These are phyloP conservation scores for Pichia sp. DNA, from an alignment of 1,139 yeast species.

Conservation along the genomic window DNA sequence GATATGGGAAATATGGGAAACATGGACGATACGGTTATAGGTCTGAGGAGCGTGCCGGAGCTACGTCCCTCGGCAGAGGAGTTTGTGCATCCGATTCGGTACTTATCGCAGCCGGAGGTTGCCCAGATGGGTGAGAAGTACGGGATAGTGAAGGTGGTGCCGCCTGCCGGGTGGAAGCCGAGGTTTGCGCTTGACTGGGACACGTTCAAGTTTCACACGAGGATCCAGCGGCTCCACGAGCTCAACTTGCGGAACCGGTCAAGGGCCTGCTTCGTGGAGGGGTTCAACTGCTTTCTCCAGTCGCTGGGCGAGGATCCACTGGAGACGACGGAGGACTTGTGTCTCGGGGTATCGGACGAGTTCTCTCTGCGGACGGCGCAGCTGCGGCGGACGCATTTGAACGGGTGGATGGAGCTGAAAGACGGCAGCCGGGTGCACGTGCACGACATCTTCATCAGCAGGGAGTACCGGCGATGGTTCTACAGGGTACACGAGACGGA, in stretches of 20 bases:
- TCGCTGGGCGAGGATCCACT: constrained; percentile 33
- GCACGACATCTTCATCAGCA: constrained; percentile 28
- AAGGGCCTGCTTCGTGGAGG: constrained; percentile 55
- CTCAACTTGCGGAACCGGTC: constrained; percentile 60
- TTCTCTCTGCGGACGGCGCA: not conserved
- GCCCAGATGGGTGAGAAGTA: constrained; percentile 50
- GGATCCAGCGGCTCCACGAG: constrained; percentile 61
- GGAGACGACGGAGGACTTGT: constrained; percentile 12
- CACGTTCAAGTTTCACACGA: constrained; percentile 56
- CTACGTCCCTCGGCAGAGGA: constrained; percentile 47
- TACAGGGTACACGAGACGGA: constrained; percentile 15
- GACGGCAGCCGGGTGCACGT: constrained; percentile 23
- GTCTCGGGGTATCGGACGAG: constrained; percentile 15
- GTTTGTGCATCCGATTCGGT: constrained; percentile 58
- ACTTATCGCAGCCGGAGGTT: constrained; percentile 49
- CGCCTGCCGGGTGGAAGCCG: constrained; percentile 57
- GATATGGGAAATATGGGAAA: not conserved
- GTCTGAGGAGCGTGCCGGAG: constrained; percentile 7
- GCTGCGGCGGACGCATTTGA: constrained; percentile 3
- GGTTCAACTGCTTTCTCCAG: constrained; percentile 51
- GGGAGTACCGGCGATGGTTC: constrained; percentile 15
- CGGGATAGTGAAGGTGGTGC: constrained; percentile 63
- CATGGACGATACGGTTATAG: not conserved
- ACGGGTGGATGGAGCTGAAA: constrained; percentile 25
- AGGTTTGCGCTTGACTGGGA: constrained; percentile 48